Percentiles rank a stretch among this genome's conserved stretches.
phyloP scores from a whole-genome alignment of 331 rosid genomes.

The Quercus lobata region DNA sequence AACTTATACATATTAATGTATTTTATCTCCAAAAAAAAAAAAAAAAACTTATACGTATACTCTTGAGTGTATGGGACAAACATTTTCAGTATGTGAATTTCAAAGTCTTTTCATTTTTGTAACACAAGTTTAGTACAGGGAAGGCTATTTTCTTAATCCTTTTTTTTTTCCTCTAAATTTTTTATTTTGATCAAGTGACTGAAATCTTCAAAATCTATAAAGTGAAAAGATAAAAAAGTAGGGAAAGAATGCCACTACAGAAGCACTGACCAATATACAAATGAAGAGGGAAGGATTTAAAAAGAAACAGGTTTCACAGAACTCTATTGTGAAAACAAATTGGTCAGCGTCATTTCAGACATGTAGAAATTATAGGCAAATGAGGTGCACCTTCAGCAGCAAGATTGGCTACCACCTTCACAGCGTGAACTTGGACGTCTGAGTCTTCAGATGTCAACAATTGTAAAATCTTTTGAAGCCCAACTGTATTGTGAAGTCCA shows the following conservation, averaged over 20 bases:
- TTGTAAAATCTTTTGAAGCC: slow-evolving; percentile 59
- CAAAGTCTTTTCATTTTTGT: not conserved
- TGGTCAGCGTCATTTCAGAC: not conserved
- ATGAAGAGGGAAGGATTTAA: not conserved
- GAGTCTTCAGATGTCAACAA: slow-evolving; percentile 53
- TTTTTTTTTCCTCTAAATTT: not conserved
- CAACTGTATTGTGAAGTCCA: slow-evolving; percentile 39
- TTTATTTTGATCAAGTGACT: not conserved
- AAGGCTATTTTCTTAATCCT: not conserved
- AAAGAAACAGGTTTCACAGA: not conserved
- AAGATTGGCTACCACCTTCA: slow-evolving; percentile 73
- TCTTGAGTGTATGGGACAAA: not conserved
- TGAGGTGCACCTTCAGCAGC: slow-evolving; percentile 67
- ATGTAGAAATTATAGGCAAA: slow-evolving; percentile 1
- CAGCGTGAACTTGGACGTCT: slow-evolving; percentile 64
- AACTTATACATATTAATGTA: not conserved
- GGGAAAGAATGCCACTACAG: not conserved
- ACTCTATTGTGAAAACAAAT: not conserved
- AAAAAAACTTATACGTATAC: not conserved
- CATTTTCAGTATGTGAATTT: not conserved
- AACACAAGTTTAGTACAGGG: not conserved
- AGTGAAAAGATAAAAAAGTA: not conserved
- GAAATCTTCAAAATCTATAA: not conserved
- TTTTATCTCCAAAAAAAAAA: no score
- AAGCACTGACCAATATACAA: not conserved